Percentiles rank a stretch among this genome's conserved stretches.
phyloP scores from a whole-genome alignment of 78 protist species.

The Diacronema lutheri region DNA sequence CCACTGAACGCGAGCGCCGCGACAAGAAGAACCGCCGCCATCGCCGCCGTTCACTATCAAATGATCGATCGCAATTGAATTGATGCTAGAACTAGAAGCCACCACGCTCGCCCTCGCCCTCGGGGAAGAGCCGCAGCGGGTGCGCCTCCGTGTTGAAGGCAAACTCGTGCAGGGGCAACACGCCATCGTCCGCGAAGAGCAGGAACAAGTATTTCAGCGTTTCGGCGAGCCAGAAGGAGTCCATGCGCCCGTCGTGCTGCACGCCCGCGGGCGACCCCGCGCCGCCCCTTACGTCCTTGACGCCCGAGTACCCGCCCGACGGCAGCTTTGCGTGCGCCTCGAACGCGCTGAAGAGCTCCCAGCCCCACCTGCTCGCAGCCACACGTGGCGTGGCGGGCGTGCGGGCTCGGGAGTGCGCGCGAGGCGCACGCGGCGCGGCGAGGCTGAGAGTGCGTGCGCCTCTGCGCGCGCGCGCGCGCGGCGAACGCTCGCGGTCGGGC shows the following conservation, averaged over 20 bases:
- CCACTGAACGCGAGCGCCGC: no score
- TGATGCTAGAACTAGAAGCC: no score
- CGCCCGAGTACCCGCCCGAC: slow-evolving; percentile 28
- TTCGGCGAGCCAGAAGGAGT: slow-evolving; percentile 86
- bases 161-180: neutral
- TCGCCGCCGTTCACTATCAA: no score
- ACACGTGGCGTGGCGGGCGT: no score
- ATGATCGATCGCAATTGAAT: no score
- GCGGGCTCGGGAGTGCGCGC: no score
- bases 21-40: no score
- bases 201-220: slow-evolving; percentile 87
- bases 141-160: slow-evolving; percentile 45
- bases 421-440: no score
- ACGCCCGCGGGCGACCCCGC: neutral
- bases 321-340: neutral
- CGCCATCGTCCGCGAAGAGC: slow-evolving; percentile 51
- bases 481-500: no score
- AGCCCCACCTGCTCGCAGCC: slow-evolving; percentile 79
- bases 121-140: slow-evolving; percentile 11
- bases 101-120: no score
- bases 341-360: slow-evolving; percentile 72
- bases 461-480: no score
- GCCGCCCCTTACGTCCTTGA: slow-evolving; percentile 6
- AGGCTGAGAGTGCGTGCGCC: no score
- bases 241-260: slow-evolving; percentile 72